Base-by-base conservation (phyloP, 2,329 filamentous ascomycete species). In the Colletotrichum neosansevieriae region DNA sequence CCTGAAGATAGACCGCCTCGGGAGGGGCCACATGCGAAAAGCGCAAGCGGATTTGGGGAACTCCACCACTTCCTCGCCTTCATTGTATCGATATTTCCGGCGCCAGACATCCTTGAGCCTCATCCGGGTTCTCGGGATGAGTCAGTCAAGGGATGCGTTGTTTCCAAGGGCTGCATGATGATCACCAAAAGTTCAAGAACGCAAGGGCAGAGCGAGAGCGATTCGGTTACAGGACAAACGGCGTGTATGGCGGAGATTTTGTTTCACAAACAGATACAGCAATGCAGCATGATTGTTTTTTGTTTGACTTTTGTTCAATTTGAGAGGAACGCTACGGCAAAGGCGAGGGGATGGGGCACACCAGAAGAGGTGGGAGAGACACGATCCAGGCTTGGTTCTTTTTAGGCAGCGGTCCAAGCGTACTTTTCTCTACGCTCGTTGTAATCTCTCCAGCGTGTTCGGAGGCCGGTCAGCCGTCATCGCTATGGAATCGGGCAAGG, bases 351-450 rank as follows among this genome's bases (percentile, higher is more conserved):
- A 24, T 3, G 61, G 64, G 65, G 50, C 29, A 57, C 24, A 50
- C 38, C 45, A 49, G 49, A 54, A 59, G 47, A 47, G 58, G 38
- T 56, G 9, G 54, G 50, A 63, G 50, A 63, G 21, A 63, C 59
- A 56, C 49, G 49, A 47, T 9, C 45, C 40, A 38, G 49, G 54
- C n/a, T 72, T 72, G 29, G 72, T 74, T 71, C 68, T 72, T 67
- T 73, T 72, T 72, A 72, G 71, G 75, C 73, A 74, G 60, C 56
- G 54, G 60, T 15, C 65, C 32, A 57, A 69, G 78, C 76, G 76
- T 80, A 76, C 75, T 73, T 73, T 84, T 83, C 79, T 82, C 75
- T 85, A 85, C 83, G 76, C 79, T 84, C 83, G 81, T 86, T 85
- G 81, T 84, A 84, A 84, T 84, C 78, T 75, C 75, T 75, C 73